phyloP scores from a whole-genome alignment of 1,284 basidiomycete genomes.

The Rhizoctonia solani region DNA sequence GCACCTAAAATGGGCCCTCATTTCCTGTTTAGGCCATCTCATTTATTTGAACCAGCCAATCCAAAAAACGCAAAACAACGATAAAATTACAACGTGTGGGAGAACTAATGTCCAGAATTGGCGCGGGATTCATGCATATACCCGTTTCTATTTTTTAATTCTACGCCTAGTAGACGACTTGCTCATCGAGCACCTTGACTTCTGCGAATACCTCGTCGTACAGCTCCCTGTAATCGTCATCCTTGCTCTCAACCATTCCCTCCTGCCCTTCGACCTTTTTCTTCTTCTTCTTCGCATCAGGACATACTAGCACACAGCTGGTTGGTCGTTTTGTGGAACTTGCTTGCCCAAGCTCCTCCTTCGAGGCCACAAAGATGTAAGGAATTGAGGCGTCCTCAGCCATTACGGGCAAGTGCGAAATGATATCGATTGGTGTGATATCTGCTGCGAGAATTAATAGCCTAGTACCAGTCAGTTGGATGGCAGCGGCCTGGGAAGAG shows the following conservation, averaged over 20 bases:
- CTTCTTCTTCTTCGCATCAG: conserved; percentile 65
- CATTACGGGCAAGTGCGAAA: conserved; percentile 93
- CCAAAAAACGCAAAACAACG: too few species aligned
- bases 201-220: conserved; percentile 86
- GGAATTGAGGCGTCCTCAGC: conserved; percentile 95
- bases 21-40: too few species aligned
- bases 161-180: conserved; percentile 62
- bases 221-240: conserved; percentile 80
- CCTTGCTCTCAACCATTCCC: conserved; percentile 63
- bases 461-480: conserved; percentile 49
- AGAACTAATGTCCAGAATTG: too few species aligned
- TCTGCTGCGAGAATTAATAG: conserved; percentile 94
- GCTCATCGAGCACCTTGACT: conserved; percentile 77
- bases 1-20: conserved; percentile 23
- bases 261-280: conserved; percentile 68
- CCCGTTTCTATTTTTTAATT: neutral
- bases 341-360: conserved; percentile 93
- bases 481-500: neutral
- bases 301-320: conserved; percentile 94
- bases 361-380: conserved; percentile 85
- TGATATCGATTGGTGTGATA: conserved; percentile 97
- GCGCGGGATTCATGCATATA: neutral
- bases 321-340: conserved; percentile 98
- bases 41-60: too few species aligned
- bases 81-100: conserved; percentile 36